phyloP scores from a whole-genome alignment of 495 filamentous ascomycete species.

The Mytilinidion resinicola region DNA sequence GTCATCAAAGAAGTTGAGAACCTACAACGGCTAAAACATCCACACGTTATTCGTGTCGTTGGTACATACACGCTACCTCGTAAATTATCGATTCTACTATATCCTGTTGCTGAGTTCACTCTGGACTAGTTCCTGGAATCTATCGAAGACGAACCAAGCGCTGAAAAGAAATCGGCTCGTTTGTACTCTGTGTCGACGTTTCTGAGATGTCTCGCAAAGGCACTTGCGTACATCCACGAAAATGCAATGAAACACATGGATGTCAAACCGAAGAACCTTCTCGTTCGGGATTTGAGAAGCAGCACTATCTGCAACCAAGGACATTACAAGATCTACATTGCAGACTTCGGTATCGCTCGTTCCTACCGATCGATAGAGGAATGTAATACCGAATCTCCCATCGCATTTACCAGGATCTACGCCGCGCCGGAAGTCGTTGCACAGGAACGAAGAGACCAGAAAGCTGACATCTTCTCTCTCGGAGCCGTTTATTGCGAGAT shows the following conservation, averaged over 20 bases:
- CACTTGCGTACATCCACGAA: background rate
- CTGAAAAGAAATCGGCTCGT: background rate
- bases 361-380: slow-evolving; percentile 11
- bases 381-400: background rate
- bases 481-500: background rate
- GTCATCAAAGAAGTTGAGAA: background rate
- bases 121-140: background rate
- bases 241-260: slow-evolving; percentile 1
- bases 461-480: background rate
- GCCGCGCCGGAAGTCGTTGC: background rate
- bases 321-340: background rate
- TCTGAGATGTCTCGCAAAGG: background rate
- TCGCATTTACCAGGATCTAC: background rate
- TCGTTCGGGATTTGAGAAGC: background rate
- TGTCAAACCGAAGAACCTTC: slow-evolving; percentile 1
- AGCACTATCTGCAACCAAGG: background rate
- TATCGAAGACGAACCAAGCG: background rate
- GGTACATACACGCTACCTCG: background rate
- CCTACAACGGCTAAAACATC: background rate
- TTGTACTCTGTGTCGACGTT: background rate
- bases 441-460: background rate
- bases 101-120: background rate
- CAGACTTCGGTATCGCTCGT: slow-evolving; percentile 1
- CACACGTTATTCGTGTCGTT: background rate
- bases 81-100: background rate